Base-by-base conservation (phyloP, 805 yeast genomes). In the Sugiyamaella marilandica region DNA sequence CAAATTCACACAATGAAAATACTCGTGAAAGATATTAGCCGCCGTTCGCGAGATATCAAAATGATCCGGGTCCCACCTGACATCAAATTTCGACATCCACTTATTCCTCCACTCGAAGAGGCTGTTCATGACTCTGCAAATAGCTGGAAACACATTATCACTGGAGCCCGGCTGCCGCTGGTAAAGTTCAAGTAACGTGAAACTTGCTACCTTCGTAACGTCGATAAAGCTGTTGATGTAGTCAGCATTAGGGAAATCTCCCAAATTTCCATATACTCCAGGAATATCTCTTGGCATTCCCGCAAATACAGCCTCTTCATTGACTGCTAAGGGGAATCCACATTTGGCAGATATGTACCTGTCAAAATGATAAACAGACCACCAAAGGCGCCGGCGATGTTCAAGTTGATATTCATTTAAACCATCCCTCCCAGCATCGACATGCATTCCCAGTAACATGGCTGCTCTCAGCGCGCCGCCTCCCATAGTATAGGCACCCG, bases 341-440 rank as follows among this genome's bases (percentile, higher is more conserved):
- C 53, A 50, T 45, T 61, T 60, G 26, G 62, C 60, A 14, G 61
- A 49, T 5, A 57, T 43, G 35, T 58, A 61, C 10, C 61, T 45
- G 44, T 61, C 64, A 31, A 57, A 16, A 31, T 50, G 53, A 34
- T 56, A 61, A 2, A 59, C 53, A 10, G 64, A 56, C 64, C 64
- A 61, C 61, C 62, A 61, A 10, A 61, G 45, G 11, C 64, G 34
- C 5, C 64, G 36, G 11, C 62, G 41, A 16, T 61, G 64, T 32
- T 61, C 64, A 29, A 55, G 48, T 31, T 59, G 61, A 3, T 47
- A 41, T n/a, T 37, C 31, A 1, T 46, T 14, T 4, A 53, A 16
- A n/a, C 43, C 32, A 8, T 50, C 54, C 37, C 51, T 55, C 8
- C 41, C 49, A 2, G 57, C 55, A 32, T 60, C 61, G 2, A 46